phyloP scores from a whole-genome alignment of 148 eudicot genomes.

The Diospyros lotus region DNA sequence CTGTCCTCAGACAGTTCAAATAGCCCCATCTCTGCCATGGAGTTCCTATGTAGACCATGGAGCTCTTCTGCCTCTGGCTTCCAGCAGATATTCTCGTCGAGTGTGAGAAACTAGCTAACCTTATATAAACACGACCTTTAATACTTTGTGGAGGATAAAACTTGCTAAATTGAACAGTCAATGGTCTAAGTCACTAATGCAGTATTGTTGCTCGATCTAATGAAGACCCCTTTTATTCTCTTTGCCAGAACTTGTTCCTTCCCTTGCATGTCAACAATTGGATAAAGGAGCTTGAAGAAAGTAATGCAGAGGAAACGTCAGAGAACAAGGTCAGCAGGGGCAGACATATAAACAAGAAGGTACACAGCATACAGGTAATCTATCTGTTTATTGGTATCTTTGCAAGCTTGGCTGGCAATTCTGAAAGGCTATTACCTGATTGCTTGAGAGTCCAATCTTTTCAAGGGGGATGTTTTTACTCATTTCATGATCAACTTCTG shows the following conservation, averaged over 20 bases:
- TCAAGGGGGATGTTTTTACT: no score
- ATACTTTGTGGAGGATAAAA: no score
- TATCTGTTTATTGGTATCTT: not conserved
- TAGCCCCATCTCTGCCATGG: slow-evolving; percentile 24
- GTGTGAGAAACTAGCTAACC: slow-evolving; percentile 18
- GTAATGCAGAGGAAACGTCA: slow-evolving; percentile 6
- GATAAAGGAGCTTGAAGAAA: slow-evolving; percentile 21
- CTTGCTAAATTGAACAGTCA: no score
- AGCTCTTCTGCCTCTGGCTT: slow-evolving; percentile 33
- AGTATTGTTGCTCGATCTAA: no score
- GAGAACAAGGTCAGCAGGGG: not conserved
- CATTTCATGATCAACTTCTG: not conserved
- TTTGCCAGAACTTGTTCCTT: slow-evolving; percentile 18
- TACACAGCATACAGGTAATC: slow-evolving; percentile 19
- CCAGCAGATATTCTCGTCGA: slow-evolving; percentile 22
- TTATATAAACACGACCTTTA: no score
- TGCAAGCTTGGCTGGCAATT: not conserved
- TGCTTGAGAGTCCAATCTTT: no score
- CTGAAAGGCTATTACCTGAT: not conserved
- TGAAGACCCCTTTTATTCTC: no score
- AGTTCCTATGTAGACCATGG: slow-evolving; percentile 34
- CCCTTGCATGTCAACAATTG: slow-evolving; percentile 16
- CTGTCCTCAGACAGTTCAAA: slow-evolving; percentile 7
- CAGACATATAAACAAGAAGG: not conserved
- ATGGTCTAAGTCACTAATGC: no score